Evolutionary conservation across 1,284 basidiomycete genomes (phyloP).

Genomic region (Moesziomyces globuligerus): DNA sequence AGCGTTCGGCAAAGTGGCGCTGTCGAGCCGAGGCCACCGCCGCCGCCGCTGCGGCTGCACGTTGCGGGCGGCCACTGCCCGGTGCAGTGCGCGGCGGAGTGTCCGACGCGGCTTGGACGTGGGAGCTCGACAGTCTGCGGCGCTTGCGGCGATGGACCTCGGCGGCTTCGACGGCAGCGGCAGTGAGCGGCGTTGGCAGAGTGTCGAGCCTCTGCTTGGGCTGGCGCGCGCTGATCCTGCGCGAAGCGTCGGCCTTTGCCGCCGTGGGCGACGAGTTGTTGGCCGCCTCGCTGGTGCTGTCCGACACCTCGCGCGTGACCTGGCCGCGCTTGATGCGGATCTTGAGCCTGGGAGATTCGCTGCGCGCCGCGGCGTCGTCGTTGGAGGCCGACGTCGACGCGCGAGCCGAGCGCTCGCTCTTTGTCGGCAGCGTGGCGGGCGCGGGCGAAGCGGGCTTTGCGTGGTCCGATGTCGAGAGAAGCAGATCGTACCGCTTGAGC

Average conservation of each 20-base stretch:
- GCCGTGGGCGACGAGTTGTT: slow-evolving; percentile 1
- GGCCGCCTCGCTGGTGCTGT: slow-evolving; percentile 18
- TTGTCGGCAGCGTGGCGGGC: slow-evolving; percentile 9
- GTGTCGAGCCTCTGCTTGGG: slow-evolving; percentile 37
- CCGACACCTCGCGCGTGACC: slow-evolving; percentile 27
- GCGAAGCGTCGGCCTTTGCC: slow-evolving; percentile 3
- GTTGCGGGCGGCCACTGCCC: slow-evolving; percentile 22
- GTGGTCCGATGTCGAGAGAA: slow-evolving; percentile 29
- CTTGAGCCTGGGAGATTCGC: slow-evolving; percentile 35
- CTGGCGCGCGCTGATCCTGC: slow-evolving; percentile 26
- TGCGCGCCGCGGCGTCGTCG: slow-evolving; percentile 12
- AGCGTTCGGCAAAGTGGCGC: slow-evolving; percentile 21
- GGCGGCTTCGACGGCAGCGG: slow-evolving; percentile 23
- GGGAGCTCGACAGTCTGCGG: slow-evolving; percentile 11
- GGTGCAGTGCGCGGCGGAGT: too few relatives aligned
- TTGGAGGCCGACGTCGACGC: neutral
- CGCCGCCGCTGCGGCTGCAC: slow-evolving; percentile 24
- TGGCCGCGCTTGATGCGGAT: slow-evolving; percentile 36
- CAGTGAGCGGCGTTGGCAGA: slow-evolving; percentile 24
- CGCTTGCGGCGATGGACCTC: slow-evolving; percentile 20
- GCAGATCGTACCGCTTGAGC: slow-evolving; percentile 50
- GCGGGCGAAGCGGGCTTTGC: slow-evolving; percentile 20
- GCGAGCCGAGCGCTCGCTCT: slow-evolving; percentile 1
- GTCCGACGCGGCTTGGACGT: slow-evolving; percentile 9
- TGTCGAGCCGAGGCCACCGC: slow-evolving; percentile 23